Evolutionary conservation across 768 basidiomycete species (phyloP).

Genomic region (Hortiboletus campestris): DNA sequence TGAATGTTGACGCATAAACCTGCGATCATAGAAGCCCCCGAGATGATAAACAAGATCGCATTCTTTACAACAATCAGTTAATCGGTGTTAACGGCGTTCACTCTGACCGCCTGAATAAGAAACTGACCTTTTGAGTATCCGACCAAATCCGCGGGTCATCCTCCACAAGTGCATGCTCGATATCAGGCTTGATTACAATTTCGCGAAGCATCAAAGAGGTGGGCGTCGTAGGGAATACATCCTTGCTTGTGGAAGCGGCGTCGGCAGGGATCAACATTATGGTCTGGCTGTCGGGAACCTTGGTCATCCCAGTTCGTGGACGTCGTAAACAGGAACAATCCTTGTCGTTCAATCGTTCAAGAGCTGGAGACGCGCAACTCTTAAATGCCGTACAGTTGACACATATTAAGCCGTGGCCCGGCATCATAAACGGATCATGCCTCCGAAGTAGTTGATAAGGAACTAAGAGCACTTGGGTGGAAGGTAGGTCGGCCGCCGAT

Average conservation of each 20-base stretch:
- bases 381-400: not conserved
- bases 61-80: conserved; percentile 10
- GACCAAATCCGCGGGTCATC: conserved; percentile 69
- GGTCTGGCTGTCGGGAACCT: not conserved
- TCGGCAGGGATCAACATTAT: not conserved
- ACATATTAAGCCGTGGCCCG: not conserved
- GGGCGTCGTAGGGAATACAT: not conserved
- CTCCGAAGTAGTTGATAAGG: not conserved
- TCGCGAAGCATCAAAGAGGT: not conserved
- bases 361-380: not conserved
- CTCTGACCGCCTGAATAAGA: not conserved
- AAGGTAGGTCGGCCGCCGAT: conserved; percentile 6
- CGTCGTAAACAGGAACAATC: not conserved
- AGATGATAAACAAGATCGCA: conserved; percentile 22
- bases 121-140: conserved; percentile 48
- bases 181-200: conserved; percentile 24
- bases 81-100: not conserved
- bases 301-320: conserved; percentile 4
- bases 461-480: not conserved
- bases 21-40: conserved; percentile 30
- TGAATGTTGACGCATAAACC: conserved; percentile 29
- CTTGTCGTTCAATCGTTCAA: not conserved
- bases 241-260: not conserved
- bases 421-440: not conserved
- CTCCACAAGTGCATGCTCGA: conserved; percentile 43